A percentile compares a stretch with the other conserved stretches of the same genome.
phyloP scores from a whole-genome alignment of 2,329 filamentous ascomycete genomes.

The Neofusicoccum ribis region DNA sequence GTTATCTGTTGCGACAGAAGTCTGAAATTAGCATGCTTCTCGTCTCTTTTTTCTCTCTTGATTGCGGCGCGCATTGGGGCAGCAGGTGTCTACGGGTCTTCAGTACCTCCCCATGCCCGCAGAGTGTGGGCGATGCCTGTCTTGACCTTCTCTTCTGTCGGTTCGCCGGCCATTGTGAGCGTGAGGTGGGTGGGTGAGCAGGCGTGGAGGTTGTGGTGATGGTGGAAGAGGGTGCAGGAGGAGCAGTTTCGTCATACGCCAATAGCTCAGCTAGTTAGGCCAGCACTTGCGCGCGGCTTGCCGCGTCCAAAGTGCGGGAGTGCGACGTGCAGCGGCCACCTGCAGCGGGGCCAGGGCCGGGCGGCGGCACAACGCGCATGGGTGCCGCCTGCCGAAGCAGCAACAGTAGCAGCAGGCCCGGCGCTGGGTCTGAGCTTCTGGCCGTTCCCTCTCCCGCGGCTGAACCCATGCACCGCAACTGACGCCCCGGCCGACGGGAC shows the following conservation, averaged over 20 bases:
- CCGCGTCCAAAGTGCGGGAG: not conserved
- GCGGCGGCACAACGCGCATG: not conserved
- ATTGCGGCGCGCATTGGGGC: too few relatives aligned
- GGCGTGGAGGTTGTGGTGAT: not conserved
- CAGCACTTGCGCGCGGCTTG: not conserved
- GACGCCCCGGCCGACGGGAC: not conserved
- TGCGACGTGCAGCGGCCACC: not conserved
- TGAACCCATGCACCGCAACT: not conserved
- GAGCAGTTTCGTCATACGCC: slow-evolving; percentile 15
- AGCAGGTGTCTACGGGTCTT: slow-evolving; percentile 21
- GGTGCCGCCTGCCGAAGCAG: too few relatives aligned
- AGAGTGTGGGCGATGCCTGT: slow-evolving; percentile 46
- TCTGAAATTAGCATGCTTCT: not conserved
- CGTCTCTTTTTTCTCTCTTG: too few relatives aligned
- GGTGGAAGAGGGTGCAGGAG: not conserved
- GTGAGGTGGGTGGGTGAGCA: not conserved
- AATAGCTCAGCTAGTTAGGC: not conserved
- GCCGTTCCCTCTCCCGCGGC: not conserved
- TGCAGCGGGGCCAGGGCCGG: not conserved
- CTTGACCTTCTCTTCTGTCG: slow-evolving; percentile 40
- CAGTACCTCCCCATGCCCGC: slow-evolving; percentile 54
- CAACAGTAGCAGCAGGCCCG: not conserved
- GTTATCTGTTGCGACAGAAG: not conserved
- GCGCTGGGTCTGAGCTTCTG: not conserved
- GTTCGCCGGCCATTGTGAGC: slow-evolving; percentile 39